Conservation (phyloP, 2,329 filamentous ascomycete genomes). For the Nothopassalora personata region DNA sequence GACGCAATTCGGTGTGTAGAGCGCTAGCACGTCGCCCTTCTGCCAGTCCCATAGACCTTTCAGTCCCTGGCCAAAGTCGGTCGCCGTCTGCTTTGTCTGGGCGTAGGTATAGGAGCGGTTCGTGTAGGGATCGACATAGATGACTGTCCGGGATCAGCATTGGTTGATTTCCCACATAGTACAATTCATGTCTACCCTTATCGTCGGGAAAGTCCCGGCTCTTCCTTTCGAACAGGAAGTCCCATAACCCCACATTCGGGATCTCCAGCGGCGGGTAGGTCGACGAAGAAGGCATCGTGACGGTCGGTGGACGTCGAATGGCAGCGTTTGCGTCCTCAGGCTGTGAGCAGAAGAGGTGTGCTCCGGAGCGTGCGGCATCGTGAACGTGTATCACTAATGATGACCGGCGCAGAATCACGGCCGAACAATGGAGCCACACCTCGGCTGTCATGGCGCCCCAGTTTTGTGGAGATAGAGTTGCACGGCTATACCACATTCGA, state of each 20-base stretch:
- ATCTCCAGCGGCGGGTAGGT: conserved; percentile 60
- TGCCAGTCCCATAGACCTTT: conserved; percentile 69
- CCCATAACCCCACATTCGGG: conserved; percentile 72
- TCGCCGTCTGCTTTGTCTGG: conserved; percentile 59
- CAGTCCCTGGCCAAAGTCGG: conserved; percentile 75
- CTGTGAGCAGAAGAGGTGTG: no score
- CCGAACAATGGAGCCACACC: neutral
- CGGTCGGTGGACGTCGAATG: neutral
- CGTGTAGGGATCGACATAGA: conserved; percentile 71
- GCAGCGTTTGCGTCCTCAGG: neutral
- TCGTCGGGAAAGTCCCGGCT: conserved; percentile 62
- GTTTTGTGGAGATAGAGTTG: neutral
- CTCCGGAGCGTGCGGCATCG: neutral
- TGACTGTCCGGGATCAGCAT: conserved; percentile 47
- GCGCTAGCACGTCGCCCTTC: conserved; percentile 73
- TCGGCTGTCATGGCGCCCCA: neutral
- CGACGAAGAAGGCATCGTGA: conserved; percentile 19
- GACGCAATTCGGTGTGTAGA: conserved; percentile 81
- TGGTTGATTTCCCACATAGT: neutral
- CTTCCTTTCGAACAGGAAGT: conserved; percentile 66
- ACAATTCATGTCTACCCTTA: conserved; percentile 53
- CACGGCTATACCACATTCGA: neutral
- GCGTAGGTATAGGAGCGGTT: conserved; percentile 64
- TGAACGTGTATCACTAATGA: neutral
- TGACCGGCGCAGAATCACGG: no score